Percentiles rank a stretch among this genome's conserved stretches.
Evolutionary conservation across 768 basidiomycete genomes (phyloP).

Genomic region (Termitomyces sp.): DNA sequence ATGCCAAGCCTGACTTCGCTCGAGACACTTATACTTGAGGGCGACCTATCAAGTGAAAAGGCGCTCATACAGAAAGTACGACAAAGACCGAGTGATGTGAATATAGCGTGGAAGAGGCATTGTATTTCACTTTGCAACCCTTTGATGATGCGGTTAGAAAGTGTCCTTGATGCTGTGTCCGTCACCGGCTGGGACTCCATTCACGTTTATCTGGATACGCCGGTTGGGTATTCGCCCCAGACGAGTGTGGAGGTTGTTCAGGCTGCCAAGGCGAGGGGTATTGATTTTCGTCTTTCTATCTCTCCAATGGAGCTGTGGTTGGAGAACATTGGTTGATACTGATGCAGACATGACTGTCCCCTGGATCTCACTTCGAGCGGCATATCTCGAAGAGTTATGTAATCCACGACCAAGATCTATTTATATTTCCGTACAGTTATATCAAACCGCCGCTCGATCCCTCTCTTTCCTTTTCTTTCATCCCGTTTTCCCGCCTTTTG

Average conservation of each 20-base stretch:
- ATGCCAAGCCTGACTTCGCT: slow-evolving; percentile 10
- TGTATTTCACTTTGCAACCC: slow-evolving; percentile 3
- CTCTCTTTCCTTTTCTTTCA: too few species aligned
- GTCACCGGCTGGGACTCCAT: slow-evolving; percentile 11
- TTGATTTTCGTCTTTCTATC: slow-evolving; percentile 3
- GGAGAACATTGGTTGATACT: background rate
- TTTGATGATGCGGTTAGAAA: background rate
- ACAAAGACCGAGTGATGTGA: background rate
- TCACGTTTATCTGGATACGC: background rate
- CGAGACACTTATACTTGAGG: background rate
- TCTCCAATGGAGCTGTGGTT: background rate
- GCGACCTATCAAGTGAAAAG: slow-evolving; percentile 6
- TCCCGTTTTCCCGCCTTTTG: too few species aligned
- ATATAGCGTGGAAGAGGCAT: background rate
- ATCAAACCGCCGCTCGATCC: too few species aligned
- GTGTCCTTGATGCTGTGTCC: slow-evolving; percentile 1
- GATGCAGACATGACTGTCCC: background rate
- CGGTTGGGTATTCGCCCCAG: background rate
- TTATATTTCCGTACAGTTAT: too few species aligned
- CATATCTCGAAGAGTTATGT: background rate
- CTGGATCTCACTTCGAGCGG: background rate
- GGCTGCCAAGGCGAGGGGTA: slow-evolving; percentile 2
- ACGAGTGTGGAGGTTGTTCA: background rate
- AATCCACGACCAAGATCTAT: background rate
- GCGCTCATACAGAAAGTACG: slow-evolving; percentile 1